Percentiles rank a stretch among this genome's conserved stretches.
phyloP scores from a whole-genome alignment of 2,329 filamentous ascomycete genomes.

The Didymella segeticola region DNA sequence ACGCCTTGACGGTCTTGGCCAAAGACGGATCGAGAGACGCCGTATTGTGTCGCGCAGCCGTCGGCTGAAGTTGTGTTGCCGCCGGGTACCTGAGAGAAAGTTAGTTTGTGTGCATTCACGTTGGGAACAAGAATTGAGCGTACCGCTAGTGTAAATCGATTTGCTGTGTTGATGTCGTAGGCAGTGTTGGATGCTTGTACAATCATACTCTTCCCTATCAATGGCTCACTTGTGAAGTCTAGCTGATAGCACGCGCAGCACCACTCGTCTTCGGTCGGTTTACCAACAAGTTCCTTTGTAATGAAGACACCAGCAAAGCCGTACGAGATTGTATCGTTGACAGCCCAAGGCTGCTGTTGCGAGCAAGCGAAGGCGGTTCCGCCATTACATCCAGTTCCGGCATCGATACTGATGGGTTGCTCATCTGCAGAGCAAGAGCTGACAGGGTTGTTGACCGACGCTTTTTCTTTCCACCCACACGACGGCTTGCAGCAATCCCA shows the following conservation, averaged over 20 bases:
- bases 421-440: slow-evolving; percentile 63
- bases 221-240: slow-evolving; percentile 63
- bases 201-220: slow-evolving; percentile 67
- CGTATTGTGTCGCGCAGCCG: slow-evolving; percentile 43
- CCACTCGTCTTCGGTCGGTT: slow-evolving; percentile 64
- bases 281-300: slow-evolving; percentile 40
- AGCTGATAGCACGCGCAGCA: slow-evolving; percentile 72
- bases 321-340: slow-evolving; percentile 65
- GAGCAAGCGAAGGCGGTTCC: slow-evolving; percentile 65
- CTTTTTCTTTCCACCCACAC: slow-evolving; percentile 67
- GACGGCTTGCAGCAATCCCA: slow-evolving; percentile 75
- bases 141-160: slow-evolving; percentile 48
- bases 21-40: slow-evolving; percentile 43
- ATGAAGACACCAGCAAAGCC: slow-evolving; percentile 70
- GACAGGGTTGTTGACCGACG: slow-evolving; percentile 59
- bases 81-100: slow-evolving; percentile 36
- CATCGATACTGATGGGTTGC: slow-evolving; percentile 58
- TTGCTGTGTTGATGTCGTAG: slow-evolving; percentile 43
- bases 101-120: background rate
- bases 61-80: slow-evolving; percentile 46
- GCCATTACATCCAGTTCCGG: slow-evolving; percentile 61
- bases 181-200: slow-evolving; percentile 70
- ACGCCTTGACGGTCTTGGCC: slow-evolving; percentile 40
- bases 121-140: slow-evolving; percentile 6
- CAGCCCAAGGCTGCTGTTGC: slow-evolving; percentile 67